Conservation (phyloP, 345 rosid species). For the Eucalyptus erythrocorys region DNA sequence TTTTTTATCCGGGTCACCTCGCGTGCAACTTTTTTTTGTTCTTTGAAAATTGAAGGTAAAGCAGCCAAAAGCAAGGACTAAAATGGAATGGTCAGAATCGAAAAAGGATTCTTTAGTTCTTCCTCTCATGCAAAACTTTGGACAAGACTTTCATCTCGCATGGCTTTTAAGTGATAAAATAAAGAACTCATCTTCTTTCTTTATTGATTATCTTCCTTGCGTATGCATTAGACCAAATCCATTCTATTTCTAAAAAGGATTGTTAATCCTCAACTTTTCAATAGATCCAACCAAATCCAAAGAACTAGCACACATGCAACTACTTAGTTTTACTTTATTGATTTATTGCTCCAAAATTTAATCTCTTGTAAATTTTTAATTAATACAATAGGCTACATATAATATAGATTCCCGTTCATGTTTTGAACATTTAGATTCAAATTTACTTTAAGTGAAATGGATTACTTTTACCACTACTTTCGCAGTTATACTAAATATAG, state of each 20-base stretch:
- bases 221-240: neutral
- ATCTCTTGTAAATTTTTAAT: neutral
- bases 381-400: neutral
- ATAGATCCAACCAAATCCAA: neutral
- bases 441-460: neutral
- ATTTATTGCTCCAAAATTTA: neutral
- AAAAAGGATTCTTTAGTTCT: neutral
- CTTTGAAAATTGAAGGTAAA: neutral
- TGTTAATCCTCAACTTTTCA: neutral
- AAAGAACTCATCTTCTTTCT: neutral
- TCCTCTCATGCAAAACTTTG: neutral
- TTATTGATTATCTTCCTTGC: neutral
- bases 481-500: neutral
- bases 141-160: neutral
- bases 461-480: neutral
- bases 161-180: neutral
- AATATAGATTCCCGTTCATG: neutral
- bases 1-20: neutral
- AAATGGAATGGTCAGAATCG: neutral
- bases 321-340: neutral
- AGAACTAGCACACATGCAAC: neutral
- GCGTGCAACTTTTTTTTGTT: neutral
- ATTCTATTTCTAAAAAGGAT: neutral
- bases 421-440: neutral
- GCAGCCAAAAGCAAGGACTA: neutral